These are phyloP conservation scores for Inga laurina DNA, from an alignment of 306 rosid genomes.

Conservation along the genomic window DNA sequence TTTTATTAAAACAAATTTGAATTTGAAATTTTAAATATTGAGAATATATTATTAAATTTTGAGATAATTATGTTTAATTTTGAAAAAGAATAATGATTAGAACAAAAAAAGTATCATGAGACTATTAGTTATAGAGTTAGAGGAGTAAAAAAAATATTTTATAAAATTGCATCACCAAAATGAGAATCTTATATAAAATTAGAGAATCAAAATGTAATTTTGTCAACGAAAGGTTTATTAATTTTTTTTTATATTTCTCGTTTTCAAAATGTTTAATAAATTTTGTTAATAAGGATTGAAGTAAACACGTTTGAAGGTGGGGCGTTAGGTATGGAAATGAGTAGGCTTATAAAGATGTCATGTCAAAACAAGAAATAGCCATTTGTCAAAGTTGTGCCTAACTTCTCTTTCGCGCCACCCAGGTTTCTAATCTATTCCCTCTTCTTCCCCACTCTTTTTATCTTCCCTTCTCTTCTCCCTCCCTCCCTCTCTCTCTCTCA, in stretches of 20 bases:
- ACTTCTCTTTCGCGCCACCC: background rate
- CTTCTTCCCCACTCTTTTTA: background rate
- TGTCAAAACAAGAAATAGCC: background rate
- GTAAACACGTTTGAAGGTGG: background rate
- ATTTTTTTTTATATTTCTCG: background rate
- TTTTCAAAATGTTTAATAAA: background rate
- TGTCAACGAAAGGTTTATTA: too few species aligned
- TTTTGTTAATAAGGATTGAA: background rate
- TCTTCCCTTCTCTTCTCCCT: background rate
- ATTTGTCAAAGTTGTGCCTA: background rate
- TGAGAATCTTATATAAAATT: too few species aligned
- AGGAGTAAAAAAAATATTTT: too few species aligned
- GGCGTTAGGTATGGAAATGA: background rate
- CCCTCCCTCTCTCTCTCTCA: background rate
- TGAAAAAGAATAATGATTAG: too few species aligned
- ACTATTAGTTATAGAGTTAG: too few species aligned
- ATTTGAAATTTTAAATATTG: too few species aligned
- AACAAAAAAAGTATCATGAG: too few species aligned
- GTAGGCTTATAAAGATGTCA: background rate
- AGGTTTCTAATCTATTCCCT: conserved; percentile 23
- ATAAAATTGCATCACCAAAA: too few species aligned
- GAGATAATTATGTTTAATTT: too few species aligned
- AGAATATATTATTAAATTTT: too few species aligned
- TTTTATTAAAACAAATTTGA: too few species aligned
- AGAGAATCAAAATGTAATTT: too few species aligned